Percentiles rank a stretch among this genome's conserved stretches.
These are phyloP conservation scores for Oryza longistaminata DNA, from an alignment of 176 grass and related monocot genomes.

Conservation along the genomic window DNA sequence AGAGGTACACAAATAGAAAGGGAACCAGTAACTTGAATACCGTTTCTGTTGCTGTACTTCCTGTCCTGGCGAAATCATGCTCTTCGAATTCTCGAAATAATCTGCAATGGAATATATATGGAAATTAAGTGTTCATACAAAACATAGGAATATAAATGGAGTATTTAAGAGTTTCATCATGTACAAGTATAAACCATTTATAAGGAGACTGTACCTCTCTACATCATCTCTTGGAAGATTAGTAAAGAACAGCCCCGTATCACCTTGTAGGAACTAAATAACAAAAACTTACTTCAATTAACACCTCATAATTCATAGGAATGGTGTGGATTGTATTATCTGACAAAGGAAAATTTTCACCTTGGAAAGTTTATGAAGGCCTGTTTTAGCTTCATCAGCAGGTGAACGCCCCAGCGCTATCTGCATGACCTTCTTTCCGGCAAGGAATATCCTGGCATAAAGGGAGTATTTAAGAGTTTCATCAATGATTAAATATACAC, in stretches of 20 bases:
- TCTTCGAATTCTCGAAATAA: constrained; percentile 72
- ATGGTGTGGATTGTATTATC: background rate
- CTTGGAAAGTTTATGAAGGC: constrained; percentile 78
- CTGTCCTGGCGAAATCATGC: constrained; percentile 88
- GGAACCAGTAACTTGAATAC: constrained; percentile 42
- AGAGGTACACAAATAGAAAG: constrained; percentile 1
- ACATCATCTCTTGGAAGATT: constrained; percentile 84
- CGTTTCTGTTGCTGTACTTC: constrained; percentile 65
- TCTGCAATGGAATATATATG: constrained; percentile 40
- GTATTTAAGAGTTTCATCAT: too few species aligned
- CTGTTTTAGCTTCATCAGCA: constrained; percentile 77
- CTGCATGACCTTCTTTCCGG: constrained; percentile 97
- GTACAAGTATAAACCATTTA: background rate
- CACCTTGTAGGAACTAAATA: constrained; percentile 69
- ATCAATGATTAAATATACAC: too few species aligned
- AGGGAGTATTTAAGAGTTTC: background rate
- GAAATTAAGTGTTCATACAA: too few species aligned
- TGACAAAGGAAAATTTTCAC: constrained; percentile 24
- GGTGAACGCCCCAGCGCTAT: constrained; percentile 70
- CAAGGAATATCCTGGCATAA: constrained; percentile 79
- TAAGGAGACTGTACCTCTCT: constrained; percentile 59
- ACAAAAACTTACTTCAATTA: constrained; percentile 19
- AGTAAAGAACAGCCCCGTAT: constrained; percentile 74
- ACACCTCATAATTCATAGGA: constrained; percentile 9
- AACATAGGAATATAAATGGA: too few species aligned